Evolutionary conservation across 768 basidiomycete species (phyloP).

Genomic region (Ramaria rubella): DNA sequence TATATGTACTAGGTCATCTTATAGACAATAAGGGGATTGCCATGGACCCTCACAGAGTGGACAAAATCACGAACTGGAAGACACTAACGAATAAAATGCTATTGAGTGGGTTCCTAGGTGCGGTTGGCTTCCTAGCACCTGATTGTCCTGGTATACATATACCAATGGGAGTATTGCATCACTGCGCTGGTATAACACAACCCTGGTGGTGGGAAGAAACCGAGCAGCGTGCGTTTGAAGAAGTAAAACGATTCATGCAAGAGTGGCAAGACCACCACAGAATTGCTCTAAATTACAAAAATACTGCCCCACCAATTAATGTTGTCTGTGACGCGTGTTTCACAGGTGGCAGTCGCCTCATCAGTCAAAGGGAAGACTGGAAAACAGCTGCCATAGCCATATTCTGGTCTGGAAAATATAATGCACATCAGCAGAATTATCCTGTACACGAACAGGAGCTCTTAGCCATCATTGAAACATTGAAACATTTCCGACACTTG

Average conservation of each 20-base stretch:
- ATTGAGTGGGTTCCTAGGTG: conserved; percentile 30
- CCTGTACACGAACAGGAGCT: no score
- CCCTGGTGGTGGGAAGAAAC: conserved; percentile 24
- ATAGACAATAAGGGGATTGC: conserved; percentile 33
- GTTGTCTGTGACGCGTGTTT: conserved; percentile 28
- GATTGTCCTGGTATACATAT: conserved; percentile 28
- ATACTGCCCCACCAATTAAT: conserved; percentile 17
- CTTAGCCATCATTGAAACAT: no score
- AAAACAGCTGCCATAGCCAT: conserved; percentile 21
- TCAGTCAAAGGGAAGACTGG: conserved; percentile 25
- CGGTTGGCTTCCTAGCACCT: conserved; percentile 29
- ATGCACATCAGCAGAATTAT: no score
- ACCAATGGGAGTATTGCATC: conserved; percentile 31
- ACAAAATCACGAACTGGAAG: conserved; percentile 27
- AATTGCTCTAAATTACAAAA: not conserved
- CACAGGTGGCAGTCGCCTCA: conserved; percentile 22
- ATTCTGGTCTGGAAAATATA: conserved; percentile 34
- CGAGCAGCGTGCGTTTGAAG: conserved; percentile 28
- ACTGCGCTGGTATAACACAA: conserved; percentile 13
- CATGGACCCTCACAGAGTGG: conserved; percentile 38
- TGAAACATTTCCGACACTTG: no score
- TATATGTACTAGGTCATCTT: conserved; percentile 26
- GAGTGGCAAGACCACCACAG: not conserved
- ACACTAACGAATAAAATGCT: conserved; percentile 25
- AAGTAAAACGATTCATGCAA: conserved; percentile 21